These are phyloP conservation scores for Venturiaceae sp. DNA, from an alignment of 2,329 filamentous ascomycete genomes.

Conservation along the genomic window DNA sequence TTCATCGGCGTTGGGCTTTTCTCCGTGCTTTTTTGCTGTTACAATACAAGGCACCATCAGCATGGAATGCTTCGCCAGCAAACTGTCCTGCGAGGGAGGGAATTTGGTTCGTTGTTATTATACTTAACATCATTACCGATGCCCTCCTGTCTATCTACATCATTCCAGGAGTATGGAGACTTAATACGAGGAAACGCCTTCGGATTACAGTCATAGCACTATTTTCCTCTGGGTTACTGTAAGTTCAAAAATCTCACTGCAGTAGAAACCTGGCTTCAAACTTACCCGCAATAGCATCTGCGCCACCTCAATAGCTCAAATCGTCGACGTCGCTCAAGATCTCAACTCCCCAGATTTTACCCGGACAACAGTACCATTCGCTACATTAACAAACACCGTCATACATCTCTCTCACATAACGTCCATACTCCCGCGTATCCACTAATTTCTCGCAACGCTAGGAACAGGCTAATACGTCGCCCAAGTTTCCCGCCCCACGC, in stretches of 20 bases:
- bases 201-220: background rate
- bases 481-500: too few species aligned
- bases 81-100: background rate
- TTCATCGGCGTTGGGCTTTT: background rate
- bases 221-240: background rate
- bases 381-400: background rate
- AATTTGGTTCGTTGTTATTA: background rate
- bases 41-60: background rate
- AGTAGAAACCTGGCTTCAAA: too few species aligned
- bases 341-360: background rate
- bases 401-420: background rate
- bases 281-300: background rate
- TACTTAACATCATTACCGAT: background rate
- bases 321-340: background rate
- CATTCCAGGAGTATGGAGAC: background rate
- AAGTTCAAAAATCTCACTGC: background rate
- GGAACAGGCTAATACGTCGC: too few species aligned
- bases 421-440: background rate
- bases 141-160: background rate
- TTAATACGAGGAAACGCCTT: background rate
- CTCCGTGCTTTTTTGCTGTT: background rate
- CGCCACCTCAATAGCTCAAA: background rate
- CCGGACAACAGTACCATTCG: background rate
- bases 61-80: background rate
- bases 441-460: too few species aligned